Evolutionary conservation across 176 grass and related monocot genomes (phyloP).

Genomic region (Leersia perrieri): DNA sequence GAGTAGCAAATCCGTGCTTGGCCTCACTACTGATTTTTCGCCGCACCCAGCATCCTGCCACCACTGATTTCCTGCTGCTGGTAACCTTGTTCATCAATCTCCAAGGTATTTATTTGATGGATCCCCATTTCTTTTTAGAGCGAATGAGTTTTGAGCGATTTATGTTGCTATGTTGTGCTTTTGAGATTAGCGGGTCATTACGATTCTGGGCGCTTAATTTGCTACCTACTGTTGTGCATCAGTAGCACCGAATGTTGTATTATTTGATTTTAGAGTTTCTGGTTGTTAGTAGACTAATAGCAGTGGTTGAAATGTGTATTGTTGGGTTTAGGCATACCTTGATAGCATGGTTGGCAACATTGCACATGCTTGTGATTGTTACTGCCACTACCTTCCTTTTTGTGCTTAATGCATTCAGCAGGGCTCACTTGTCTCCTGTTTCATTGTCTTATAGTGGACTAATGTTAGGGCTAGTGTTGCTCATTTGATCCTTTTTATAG

Average conservation of each 20-base stretch:
- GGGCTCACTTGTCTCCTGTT: background rate
- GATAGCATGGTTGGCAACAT: background rate
- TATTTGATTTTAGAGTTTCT: background rate
- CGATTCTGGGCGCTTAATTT: background rate
- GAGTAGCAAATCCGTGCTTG: conserved; percentile 5
- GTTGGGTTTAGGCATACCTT: background rate
- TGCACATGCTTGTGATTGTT: background rate
- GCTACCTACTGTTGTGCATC: background rate
- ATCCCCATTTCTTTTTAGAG: background rate
- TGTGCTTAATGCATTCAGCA: background rate
- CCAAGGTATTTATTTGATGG: background rate
- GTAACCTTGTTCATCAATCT: conserved; percentile 19
- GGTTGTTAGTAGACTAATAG: background rate
- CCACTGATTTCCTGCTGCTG: background rate
- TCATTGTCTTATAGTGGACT: background rate
- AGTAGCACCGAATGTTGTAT: background rate
- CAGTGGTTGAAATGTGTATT: background rate
- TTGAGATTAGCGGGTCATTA: background rate
- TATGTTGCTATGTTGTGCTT: background rate
- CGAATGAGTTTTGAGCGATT: background rate
- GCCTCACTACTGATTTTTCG: background rate
- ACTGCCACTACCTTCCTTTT: background rate
- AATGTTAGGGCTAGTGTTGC: background rate
- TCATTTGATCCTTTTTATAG: conserved; percentile 19
- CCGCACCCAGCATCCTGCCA: background rate